A percentile compares a stretch with the other conserved stretches of the same genome.
These are phyloP conservation scores for Sclerotinia borealis DNA, from an alignment of 2,329 filamentous ascomycete genomes.

Conservation along the genomic window DNA sequence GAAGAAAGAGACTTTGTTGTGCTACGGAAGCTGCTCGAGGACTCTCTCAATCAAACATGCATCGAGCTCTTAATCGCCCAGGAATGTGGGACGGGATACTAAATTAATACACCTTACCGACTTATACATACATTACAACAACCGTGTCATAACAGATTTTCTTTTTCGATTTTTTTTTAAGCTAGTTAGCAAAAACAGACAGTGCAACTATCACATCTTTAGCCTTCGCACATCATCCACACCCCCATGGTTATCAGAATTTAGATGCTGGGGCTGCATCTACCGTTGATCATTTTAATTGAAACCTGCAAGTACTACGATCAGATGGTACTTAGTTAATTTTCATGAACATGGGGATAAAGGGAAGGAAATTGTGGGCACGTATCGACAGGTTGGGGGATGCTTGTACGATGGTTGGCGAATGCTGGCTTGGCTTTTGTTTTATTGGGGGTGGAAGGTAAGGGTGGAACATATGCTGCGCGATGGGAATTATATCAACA, in stretches of 20 bases:
- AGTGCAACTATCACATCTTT: slow-evolving; percentile 3
- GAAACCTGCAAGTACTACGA: neutral
- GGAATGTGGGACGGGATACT: slow-evolving; percentile 65
- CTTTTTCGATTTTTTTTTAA: slow-evolving; percentile 12
- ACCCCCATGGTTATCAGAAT: slow-evolving; percentile 10
- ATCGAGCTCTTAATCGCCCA: slow-evolving; percentile 47
- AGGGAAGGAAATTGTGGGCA: neutral
- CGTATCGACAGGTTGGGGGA: slow-evolving; percentile 7
- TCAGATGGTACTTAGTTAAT: neutral
- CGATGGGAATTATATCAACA: slow-evolving; percentile 1
- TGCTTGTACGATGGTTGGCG: slow-evolving; percentile 9
- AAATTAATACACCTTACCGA: slow-evolving; percentile 33
- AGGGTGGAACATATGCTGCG: slow-evolving; percentile 1
- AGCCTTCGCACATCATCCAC: slow-evolving; percentile 8
- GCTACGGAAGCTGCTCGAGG: slow-evolving; percentile 49
- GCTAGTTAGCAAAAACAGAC: slow-evolving; percentile 1
- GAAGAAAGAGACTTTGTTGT: slow-evolving; percentile 62
- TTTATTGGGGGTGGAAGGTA: neutral
- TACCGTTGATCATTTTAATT: slow-evolving; percentile 6
- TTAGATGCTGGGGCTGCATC: slow-evolving; percentile 11
- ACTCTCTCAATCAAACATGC: slow-evolving; percentile 42
- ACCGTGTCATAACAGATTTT: slow-evolving; percentile 16
- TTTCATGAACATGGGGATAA: slow-evolving; percentile 2
- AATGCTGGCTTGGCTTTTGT: slow-evolving; percentile 5
- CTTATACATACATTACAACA: slow-evolving; percentile 14